Percentiles rank a stretch among this genome's conserved stretches.
Evolutionary conservation across 208 protist genomes (phyloP).

Genomic region (Acanthamoeba quina): DNA sequence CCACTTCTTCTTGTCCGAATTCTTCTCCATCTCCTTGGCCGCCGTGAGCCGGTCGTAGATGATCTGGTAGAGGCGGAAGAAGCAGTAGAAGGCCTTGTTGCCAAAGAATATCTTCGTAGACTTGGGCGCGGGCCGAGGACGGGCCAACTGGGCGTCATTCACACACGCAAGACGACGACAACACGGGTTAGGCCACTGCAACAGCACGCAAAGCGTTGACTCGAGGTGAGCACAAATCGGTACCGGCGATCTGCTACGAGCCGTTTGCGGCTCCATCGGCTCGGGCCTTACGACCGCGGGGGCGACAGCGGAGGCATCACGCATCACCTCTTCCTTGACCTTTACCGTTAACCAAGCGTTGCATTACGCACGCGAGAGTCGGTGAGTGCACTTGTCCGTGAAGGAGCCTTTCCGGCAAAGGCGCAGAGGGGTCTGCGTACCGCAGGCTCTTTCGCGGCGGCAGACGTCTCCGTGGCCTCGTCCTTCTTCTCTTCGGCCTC

Average conservation of each 20-base stretch:
- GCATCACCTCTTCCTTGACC: neutral
- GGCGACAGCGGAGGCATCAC: neutral
- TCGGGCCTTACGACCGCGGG: neutral
- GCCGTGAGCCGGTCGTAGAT: slow-evolving; percentile 80
- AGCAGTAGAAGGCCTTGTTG: slow-evolving; percentile 83
- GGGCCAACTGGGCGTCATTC: neutral
- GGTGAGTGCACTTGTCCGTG: neutral
- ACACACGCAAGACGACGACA: no score
- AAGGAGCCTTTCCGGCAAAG: no score
- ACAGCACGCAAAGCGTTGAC: no score
- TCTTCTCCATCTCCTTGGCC: slow-evolving; percentile 77
- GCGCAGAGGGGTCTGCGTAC: no score
- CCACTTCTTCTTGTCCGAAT: slow-evolving; percentile 71
- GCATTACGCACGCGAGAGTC: neutral
- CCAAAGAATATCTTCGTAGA: slow-evolving; percentile 79
- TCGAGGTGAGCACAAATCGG: neutral
- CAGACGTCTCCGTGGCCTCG: neutral
- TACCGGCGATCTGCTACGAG: neutral
- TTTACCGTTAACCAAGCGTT: neutral
- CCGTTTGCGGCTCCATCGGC: slow-evolving; percentile 6
- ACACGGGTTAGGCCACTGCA: no score
- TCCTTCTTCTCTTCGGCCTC: neutral
- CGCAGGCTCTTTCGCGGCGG: neutral
- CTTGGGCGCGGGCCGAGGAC: neutral
- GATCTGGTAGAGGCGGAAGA: slow-evolving; percentile 79